Percentiles rank a stretch among this genome's conserved stretches.
Conservation (phyloP, 257 asterid genomes). For the Rauvolfia tetraphylla region DNA sequence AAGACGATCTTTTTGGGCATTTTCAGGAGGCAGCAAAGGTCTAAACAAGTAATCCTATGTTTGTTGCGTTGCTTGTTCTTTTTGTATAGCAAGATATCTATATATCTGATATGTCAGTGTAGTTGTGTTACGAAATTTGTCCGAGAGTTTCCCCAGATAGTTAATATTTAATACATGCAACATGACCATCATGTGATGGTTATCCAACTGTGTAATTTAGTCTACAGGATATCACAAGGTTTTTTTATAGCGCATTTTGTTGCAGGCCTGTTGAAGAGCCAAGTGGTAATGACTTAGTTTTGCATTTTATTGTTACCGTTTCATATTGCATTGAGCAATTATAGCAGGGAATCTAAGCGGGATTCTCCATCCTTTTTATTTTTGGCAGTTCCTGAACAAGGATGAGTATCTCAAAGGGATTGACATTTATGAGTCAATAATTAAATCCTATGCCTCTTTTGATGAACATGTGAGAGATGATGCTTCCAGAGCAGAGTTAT, state of each 20-base stretch:
- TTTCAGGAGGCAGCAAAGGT: neutral
- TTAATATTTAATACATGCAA: neutral
- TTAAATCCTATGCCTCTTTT: constrained; percentile 69
- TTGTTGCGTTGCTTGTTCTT: neutral
- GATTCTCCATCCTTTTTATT: neutral
- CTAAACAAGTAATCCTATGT: neutral
- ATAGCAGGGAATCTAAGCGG: neutral
- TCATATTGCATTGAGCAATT: neutral
- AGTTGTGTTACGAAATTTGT: neutral
- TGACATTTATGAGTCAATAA: constrained; percentile 60
- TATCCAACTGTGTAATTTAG: neutral
- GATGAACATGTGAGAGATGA: constrained; percentile 38
- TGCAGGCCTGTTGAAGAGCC: neutral
- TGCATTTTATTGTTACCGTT: neutral
- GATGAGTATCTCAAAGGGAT: constrained; percentile 85
- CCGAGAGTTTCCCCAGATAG: neutral
- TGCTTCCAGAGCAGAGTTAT: constrained; percentile 62
- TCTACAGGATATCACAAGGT: neutral
- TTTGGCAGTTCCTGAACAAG: constrained; percentile 80
- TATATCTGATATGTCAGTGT: neutral
- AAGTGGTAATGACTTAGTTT: neutral
- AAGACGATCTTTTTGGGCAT: neutral
- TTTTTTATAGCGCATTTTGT: neutral
- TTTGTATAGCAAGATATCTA: neutral
- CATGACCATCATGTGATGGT: neutral